Evolutionary conservation across 768 basidiomycete genomes (phyloP).

Genomic region (Suillus occidentalis): DNA sequence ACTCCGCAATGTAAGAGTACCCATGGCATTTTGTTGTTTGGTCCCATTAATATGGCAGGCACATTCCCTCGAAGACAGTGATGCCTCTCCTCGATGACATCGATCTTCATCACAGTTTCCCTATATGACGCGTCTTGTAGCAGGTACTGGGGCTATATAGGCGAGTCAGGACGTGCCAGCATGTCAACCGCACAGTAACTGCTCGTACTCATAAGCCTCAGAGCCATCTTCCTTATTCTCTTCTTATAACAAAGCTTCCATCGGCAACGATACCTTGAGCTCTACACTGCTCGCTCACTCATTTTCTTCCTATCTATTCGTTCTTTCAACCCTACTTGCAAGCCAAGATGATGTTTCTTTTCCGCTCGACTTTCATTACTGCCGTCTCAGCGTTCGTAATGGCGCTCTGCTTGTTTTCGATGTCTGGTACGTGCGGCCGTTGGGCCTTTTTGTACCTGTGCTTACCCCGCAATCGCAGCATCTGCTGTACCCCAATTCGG

Average conservation of each 20-base stretch:
- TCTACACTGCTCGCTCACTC: neutral
- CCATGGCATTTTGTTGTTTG: slow-evolving; percentile 14
- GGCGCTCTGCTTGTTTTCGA: slow-evolving; percentile 13
- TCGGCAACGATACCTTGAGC: neutral
- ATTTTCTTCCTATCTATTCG: neutral
- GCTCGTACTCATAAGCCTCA: slow-evolving; percentile 14
- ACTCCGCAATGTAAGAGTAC: slow-evolving; percentile 1
- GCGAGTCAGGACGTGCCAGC: neutral
- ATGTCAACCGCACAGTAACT: neutral
- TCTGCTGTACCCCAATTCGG: slow-evolving; percentile 24
- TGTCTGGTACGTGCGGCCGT: slow-evolving; percentile 15
- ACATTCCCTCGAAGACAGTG: slow-evolving; percentile 1
- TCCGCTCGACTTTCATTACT: slow-evolving; percentile 21
- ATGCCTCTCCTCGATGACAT: neutral
- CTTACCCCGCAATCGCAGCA: slow-evolving; percentile 2
- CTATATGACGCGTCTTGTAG: slow-evolving; percentile 17
- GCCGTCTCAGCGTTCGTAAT: slow-evolving; percentile 9
- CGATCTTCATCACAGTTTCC: slow-evolving; percentile 6
- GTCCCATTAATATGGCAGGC: slow-evolving; percentile 2
- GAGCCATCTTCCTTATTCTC: neutral
- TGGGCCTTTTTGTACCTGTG: neutral
- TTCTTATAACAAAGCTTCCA: slow-evolving; percentile 3
- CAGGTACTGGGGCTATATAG: slow-evolving; percentile 4
- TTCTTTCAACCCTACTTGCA: neutral
- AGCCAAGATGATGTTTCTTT: slow-evolving; percentile 23